These are phyloP conservation scores for Aspergillus candidus DNA, from an alignment of 2,329 filamentous ascomycete genomes.

Conservation along the genomic window DNA sequence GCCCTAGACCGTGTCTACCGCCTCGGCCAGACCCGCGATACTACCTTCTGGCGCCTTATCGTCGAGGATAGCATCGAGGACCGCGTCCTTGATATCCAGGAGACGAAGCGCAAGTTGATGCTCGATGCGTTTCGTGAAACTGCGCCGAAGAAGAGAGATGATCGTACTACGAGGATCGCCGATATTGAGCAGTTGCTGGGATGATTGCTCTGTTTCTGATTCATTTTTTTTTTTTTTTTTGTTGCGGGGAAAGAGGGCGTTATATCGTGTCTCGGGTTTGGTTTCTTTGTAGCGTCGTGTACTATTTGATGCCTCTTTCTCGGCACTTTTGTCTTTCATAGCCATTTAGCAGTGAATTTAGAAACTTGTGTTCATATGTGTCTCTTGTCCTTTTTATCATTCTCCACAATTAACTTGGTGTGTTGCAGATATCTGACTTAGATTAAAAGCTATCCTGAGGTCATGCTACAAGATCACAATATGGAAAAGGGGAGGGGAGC, in stretches of 20 bases:
- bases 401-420: too few species aligned
- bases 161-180: conserved; percentile 48
- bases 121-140: conserved; percentile 74
- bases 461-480: too few species aligned
- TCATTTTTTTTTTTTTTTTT: background rate
- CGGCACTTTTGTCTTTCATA: too few species aligned
- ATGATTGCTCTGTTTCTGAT: conserved; percentile 4
- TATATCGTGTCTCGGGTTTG: too few species aligned
- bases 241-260: background rate
- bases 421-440: too few species aligned
- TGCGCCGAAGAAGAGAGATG: conserved; percentile 50
- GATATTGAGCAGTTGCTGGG: conserved; percentile 37
- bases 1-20: conserved; percentile 84
- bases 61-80: conserved; percentile 79
- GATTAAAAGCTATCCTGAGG: too few species aligned
- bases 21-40: conserved; percentile 72
- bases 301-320: too few species aligned
- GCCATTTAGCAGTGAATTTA: too few species aligned
- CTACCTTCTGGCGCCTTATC: conserved; percentile 73
- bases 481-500: too few species aligned
- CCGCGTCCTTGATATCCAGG: conserved; percentile 69
- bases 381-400: too few species aligned
- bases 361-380: too few species aligned
- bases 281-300: too few species aligned
- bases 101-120: conserved; percentile 71